phyloP scores from a whole-genome alignment of 257 asterid species.

The Solanum chiquidenum region DNA sequence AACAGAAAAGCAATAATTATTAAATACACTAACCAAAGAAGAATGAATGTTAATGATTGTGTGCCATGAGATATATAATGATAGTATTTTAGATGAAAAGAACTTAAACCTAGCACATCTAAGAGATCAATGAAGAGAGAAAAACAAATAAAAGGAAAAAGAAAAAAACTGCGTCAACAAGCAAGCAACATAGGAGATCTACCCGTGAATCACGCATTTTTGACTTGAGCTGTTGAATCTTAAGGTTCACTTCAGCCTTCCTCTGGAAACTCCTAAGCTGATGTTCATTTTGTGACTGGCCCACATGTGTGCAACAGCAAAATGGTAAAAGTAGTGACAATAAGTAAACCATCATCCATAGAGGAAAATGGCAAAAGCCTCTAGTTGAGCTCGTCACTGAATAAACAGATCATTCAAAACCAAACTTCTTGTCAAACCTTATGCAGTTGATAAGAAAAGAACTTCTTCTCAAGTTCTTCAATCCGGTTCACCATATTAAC shows the following conservation, averaged over 20 bases:
- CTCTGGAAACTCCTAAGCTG: conserved; percentile 77
- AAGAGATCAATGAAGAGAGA: background rate
- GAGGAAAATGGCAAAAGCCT: background rate
- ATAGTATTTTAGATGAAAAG: background rate
- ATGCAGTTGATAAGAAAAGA: conserved; percentile 65
- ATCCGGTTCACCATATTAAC: conserved; percentile 61
- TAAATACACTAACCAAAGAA: background rate
- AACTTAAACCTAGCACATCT: background rate
- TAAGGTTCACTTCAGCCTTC: conserved; percentile 91
- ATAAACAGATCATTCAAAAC: background rate
- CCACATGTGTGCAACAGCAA: background rate
- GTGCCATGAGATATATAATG: background rate
- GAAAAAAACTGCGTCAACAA: background rate
- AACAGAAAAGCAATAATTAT: background rate
- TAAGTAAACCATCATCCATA: background rate
- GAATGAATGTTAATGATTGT: background rate
- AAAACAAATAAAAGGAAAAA: background rate
- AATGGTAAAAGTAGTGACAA: background rate
- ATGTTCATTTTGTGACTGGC: conserved; percentile 75
- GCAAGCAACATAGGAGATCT: background rate
- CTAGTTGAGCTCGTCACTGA: background rate
- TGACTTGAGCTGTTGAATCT: conserved; percentile 84
- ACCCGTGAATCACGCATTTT: conserved; percentile 97
- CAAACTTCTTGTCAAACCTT: conserved; percentile 34
- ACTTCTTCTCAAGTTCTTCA: conserved; percentile 74